Evolutionary conservation across 164 flowering plant species (phyloP), one percentile per base, ranked within the genome.

Genomic region (Nelumbo lutea): DNA sequence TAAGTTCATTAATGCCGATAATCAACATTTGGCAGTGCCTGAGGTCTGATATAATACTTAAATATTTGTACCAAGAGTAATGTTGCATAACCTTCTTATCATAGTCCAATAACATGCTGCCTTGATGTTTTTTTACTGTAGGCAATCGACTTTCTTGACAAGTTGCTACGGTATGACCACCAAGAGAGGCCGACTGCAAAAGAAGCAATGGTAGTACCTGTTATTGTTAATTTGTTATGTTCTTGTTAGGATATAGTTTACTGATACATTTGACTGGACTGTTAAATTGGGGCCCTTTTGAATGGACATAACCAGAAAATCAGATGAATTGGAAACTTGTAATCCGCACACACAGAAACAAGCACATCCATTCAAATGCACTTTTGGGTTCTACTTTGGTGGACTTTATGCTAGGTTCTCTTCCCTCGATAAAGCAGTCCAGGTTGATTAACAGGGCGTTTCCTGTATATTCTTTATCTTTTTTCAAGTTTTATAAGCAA

Each of bases 131-230:
- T 59, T 55, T 27, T 62, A 68, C 14, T 68, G 62, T 59, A 96
- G 98, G 98, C 98, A 8, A 72, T 93, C 68, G 98, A 93, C 71
- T 91, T 96, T 76, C 83, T 96, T 52, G 99, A 96, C 82, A 93
- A 87, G 83, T 76, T 96, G 83, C 86, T 96, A 68, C 90, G 87
- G n/a, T 96, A 93, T 71, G 99, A 96, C 77, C 99, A 96, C 81
- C 97, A 90, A 75, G 98, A 93, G 68, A 83, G 99, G 86, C 98
- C 90, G 38, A 96, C 97, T 42, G 97, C 99, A 41, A 93, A 89
- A 79, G 98, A 93, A 85, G 99, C 99, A 74, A 96, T 93, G 99
- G 99, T 96, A 83, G 61, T 15, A 5, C 4, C 58, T 7, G 40
- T 44, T 52, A 42, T 38, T 42, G 1, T 67, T n/a, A 11, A 41